Evolutionary conservation across 345 rosid species (phyloP).

Genomic region (Melastoma malabathricum): DNA sequence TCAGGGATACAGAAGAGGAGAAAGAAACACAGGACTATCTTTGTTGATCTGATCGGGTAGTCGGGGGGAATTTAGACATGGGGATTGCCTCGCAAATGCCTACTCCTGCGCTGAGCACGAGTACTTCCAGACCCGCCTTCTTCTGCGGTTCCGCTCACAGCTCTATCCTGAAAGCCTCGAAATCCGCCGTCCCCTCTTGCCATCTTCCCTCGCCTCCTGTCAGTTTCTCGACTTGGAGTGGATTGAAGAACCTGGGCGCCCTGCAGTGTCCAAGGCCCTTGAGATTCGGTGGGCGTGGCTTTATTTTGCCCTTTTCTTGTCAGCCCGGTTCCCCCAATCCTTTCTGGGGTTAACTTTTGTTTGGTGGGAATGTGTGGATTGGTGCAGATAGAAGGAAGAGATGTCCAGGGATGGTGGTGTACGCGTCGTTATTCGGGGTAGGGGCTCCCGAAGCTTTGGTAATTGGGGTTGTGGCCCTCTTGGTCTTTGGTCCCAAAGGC

Average conservation of each 20-base stretch:
- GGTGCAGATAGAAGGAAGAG: constrained; percentile 45
- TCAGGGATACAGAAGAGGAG: too few species aligned
- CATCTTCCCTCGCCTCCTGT: constrained; percentile 25
- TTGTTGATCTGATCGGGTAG: too few species aligned
- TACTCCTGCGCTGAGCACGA: not conserved
- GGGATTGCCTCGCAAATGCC: constrained; percentile 1
- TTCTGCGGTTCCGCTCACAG: constrained; percentile 20
- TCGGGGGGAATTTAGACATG: not conserved
- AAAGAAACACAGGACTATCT: too few species aligned
- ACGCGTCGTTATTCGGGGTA: constrained; percentile 86
- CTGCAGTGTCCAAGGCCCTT: constrained; percentile 34
- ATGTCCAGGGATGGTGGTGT: constrained; percentile 27
- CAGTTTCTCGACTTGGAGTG: constrained; percentile 47
- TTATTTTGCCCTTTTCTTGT: not conserved
- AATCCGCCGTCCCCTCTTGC: constrained; percentile 17
- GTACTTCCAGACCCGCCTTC: constrained; percentile 7
- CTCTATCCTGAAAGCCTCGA: constrained; percentile 19
- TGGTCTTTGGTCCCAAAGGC: constrained; percentile 99
- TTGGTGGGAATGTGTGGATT: constrained; percentile 4
- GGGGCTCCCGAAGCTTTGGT: constrained; percentile 99
- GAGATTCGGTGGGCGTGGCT: constrained; percentile 24
- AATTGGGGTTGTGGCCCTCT: constrained; percentile 92
- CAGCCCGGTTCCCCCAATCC: not conserved
- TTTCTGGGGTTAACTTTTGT: not conserved
- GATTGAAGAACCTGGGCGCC: constrained; percentile 59